Evolutionary conservation across 306 rosid species (phyloP).

Genomic region (Cyclanthera cordifolia): DNA sequence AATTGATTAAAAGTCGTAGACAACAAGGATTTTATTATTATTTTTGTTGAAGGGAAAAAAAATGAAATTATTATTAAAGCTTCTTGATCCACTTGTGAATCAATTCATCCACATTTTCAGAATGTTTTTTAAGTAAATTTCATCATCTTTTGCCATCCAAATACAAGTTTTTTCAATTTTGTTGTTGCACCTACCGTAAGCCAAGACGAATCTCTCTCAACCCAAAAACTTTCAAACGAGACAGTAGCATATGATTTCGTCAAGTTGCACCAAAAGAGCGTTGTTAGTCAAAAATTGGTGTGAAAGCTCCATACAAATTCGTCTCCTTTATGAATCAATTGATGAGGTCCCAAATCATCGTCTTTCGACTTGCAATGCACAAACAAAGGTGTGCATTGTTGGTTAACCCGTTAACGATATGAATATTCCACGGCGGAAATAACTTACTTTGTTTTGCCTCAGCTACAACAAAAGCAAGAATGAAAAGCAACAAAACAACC

Average conservation of each 20-base stretch:
- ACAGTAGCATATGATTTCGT: background rate
- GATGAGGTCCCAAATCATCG: background rate
- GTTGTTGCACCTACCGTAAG: background rate
- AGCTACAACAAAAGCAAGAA: background rate
- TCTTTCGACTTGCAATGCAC: conserved; percentile 9
- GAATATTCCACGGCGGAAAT: background rate
- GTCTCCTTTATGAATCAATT: background rate
- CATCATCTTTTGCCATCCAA: conserved; percentile 16
- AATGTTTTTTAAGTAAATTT: conserved; percentile 3
- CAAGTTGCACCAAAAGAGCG: conserved; percentile 7
- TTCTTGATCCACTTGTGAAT: background rate
- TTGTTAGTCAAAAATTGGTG: background rate
- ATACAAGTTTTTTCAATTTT: background rate
- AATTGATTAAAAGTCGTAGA: no score
- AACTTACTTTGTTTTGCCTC: background rate
- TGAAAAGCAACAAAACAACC: background rate
- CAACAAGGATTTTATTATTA: no score
- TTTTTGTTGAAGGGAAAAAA: no score
- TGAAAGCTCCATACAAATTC: conserved; percentile 9
- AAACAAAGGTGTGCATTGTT: background rate
- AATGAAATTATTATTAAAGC: background rate
- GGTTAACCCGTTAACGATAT: background rate
- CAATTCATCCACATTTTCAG: background rate
- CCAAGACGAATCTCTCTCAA: background rate
- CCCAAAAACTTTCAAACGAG: conserved; percentile 6